Evolutionary conservation across 768 basidiomycete genomes (phyloP).

Genomic region (Termitomyces sp.): DNA sequence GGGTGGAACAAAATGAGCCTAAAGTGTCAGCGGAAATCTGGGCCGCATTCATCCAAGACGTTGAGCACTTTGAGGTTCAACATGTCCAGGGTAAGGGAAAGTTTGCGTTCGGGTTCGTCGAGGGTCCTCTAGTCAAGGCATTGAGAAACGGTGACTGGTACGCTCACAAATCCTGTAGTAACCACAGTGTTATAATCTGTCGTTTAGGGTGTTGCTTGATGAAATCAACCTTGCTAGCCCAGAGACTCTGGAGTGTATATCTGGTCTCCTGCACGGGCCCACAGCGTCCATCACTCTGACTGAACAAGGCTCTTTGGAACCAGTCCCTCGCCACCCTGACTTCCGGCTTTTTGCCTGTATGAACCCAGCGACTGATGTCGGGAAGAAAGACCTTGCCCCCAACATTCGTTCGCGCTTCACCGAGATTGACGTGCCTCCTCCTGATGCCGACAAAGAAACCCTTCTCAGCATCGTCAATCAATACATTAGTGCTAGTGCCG

Average conservation of each 20-base stretch:
- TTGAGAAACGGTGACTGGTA: constrained; percentile 88
- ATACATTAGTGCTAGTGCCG: constrained; percentile 79
- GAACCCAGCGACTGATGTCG: constrained; percentile 99
- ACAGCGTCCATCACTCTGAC: constrained; percentile 88
- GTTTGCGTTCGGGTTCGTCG: constrained; percentile 91
- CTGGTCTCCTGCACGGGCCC: constrained; percentile 80
- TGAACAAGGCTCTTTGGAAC: constrained; percentile 87
- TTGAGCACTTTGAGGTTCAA: constrained; percentile 81
- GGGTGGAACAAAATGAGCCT: constrained; percentile 7
- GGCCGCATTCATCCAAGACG: constrained; percentile 27
- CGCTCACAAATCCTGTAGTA: constrained; percentile 16
- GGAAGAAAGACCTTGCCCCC: constrained; percentile 94
- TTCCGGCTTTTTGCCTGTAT: constrained; percentile 98
- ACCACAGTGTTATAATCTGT: neutral
- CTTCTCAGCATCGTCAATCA: constrained; percentile 81
- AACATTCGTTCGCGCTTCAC: constrained; percentile 90
- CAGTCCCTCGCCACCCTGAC: constrained; percentile 86
- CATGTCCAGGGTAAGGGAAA: constrained; percentile 85
- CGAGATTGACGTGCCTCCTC: constrained; percentile 92
- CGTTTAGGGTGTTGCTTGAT: constrained; percentile 81
- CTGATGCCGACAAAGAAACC: constrained; percentile 88
- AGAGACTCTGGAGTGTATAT: constrained; percentile 91
- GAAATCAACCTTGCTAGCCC: constrained; percentile 94
- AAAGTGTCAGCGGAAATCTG: constrained; percentile 13
- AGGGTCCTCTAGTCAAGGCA: constrained; percentile 93